Evolutionary conservation across 192 early-diverging fungal genomes (phyloP).

Genomic region (Coemansia sp.): DNA sequence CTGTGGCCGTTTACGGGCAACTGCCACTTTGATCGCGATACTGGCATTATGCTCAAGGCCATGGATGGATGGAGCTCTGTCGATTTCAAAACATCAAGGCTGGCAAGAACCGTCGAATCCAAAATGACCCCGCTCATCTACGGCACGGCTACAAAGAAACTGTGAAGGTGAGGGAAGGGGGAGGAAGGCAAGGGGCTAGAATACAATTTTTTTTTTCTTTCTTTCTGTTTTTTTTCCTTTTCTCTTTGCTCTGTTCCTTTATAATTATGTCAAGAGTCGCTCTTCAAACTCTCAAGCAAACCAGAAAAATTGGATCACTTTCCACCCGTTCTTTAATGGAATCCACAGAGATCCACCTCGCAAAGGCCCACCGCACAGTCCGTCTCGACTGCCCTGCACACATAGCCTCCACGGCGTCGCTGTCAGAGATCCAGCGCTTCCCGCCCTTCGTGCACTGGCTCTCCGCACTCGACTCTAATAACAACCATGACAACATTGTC

Average conservation of each 20-base stretch:
- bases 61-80: conserved; percentile 28
- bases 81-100: conserved; percentile 12
- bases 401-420: not conserved
- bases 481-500: conserved; percentile 12
- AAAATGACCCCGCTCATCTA: conserved; percentile 31
- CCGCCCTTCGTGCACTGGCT: conserved; percentile 40
- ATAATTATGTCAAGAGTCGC: not conserved
- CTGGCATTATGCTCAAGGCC: conserved; percentile 11
- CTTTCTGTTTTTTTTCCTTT: not conserved
- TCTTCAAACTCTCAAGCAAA: not conserved
- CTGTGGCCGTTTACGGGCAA: conserved; percentile 22
- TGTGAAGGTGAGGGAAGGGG: too few relatives aligned
- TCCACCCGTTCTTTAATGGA: not conserved
- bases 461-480: conserved; percentile 12
- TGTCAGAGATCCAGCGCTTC: conserved; percentile 23
- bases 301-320: not conserved
- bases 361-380: not conserved
- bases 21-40: conserved; percentile 35
- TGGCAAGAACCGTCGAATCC: not conserved
- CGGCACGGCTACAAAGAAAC: conserved; percentile 28
- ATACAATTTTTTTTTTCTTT: not conserved
- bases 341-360: not conserved
- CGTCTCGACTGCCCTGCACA: conserved; percentile 17
- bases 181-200: too few relatives aligned
- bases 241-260: not conserved